Evolutionary conservation across 2,329 filamentous ascomycete species (phyloP), one percentile per base, ranked within the genome.

Genomic region (Cryphonectria carpinicola): DNA sequence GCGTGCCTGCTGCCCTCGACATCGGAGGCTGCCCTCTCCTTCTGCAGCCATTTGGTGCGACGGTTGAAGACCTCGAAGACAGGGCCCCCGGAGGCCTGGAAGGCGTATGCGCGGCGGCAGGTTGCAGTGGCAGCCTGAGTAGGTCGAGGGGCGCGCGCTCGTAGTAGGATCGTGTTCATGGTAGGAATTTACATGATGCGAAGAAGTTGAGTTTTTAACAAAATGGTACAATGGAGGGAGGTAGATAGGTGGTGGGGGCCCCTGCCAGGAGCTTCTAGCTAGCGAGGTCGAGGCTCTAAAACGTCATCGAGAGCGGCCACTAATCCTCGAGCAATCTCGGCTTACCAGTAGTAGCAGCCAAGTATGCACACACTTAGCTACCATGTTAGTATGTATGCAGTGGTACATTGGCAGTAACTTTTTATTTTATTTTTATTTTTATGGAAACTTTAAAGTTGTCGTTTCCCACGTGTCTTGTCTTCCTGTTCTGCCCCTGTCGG

Each of bases 51-150:
- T 85, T 99, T 99, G 32, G 91, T 89, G 75, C 88, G 88, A 73
- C 90, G 89, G 82, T 97, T 97, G 88, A 99, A 99, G 80, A 99
- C 93, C 75, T 98, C 92, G 75, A 97, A 89, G 52, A 90, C 89
- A 37, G 94, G 93, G 56, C 89, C 89, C 72, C 93, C 93, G 2
- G 93, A 86, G 28, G 93, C 87, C 81, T 94, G 92, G 71, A 93
- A 88, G 66, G 95, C 95, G 82, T 96, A 97, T 70, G 82, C 83
- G 71, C 92, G 85, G 70, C 82, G 75, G 70, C 82, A 75, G 14
- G 74, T 73, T 74, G 77, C 56, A 25, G 58, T 52, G 14, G 49
- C 67, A 37, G n/a, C 68, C 60, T 66, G 64, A 25, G 68, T 14
- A 17, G 63, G 56, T 32, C 62, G 62, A 46, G n/a, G 28, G n/a